These are phyloP conservation scores for Erythrophleum ivorense DNA, from an alignment of 331 rosid species.

Conservation along the genomic window DNA sequence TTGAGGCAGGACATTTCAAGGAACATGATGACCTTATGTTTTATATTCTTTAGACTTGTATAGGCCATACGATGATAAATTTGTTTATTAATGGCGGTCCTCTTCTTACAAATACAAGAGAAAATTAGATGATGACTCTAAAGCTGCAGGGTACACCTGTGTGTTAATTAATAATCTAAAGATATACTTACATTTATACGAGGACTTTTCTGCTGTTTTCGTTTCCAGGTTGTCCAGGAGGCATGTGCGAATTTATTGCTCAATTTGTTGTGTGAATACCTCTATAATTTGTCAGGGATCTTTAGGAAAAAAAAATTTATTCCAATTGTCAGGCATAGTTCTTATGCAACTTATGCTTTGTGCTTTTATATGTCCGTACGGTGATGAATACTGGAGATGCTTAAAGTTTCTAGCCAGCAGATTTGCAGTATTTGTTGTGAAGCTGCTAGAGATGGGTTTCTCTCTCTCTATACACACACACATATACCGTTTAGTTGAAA, in stretches of 20 bases:
- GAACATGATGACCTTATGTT: no score
- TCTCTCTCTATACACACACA: neutral
- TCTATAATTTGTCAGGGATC: slow-evolving; percentile 76
- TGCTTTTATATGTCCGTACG: neutral
- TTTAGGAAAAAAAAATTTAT: slow-evolving; percentile 66
- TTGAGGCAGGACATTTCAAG: no score
- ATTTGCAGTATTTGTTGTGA: neutral
- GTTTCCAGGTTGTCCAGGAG: slow-evolving; percentile 80
- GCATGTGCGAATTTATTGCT: slow-evolving; percentile 83
- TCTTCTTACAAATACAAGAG: no score
- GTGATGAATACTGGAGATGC: neutral
- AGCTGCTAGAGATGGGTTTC: slow-evolving; percentile 4
- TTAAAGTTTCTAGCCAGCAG: neutral
- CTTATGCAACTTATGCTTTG: neutral
- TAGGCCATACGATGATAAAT: no score
- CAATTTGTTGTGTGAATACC: slow-evolving; percentile 82
- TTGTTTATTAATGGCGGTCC: no score
- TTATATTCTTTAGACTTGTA: no score
- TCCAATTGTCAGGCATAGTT: slow-evolving; percentile 81
- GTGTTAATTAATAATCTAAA: no score
- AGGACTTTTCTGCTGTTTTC: slow-evolving; percentile 10
- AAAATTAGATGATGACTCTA: no score
- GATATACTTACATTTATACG: no score
- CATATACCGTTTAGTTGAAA: neutral
- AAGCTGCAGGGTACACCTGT: no score